Base-by-base conservation (phyloP, 2,329 filamentous ascomycete species). In the Alternaria metachromatica region DNA sequence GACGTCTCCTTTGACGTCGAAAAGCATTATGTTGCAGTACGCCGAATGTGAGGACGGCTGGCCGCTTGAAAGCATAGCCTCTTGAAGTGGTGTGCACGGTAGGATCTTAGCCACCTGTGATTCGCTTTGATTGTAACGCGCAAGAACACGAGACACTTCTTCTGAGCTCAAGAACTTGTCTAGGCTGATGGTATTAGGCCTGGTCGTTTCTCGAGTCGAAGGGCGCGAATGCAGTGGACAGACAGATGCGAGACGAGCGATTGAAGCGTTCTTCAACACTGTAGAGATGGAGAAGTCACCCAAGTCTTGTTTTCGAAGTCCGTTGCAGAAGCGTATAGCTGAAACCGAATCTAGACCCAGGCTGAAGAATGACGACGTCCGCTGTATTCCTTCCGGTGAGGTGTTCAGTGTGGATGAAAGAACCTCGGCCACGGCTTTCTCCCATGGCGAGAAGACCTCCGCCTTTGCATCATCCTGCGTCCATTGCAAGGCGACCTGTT, bases 71-170 rank as follows among this genome's bases (percentile, higher is more conserved):
- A 97, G 83, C 93, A 97, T 97, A 1, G 90, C 91, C 81, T 96
- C 92, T 77, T 97, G 94, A 0, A 97, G 82, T 1, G 94, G 92
- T 2, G 93, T 96, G 75, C 94, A 97, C 1, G 94, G 94, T 6
- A 94, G 80, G 9, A 97, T 84, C 2, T 82, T 83, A 28, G 86
- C 79, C 3, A 91, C 81, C 0, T 69, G 48, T 5, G 78, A 75
- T 7, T 67, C 70, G 33, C 59, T 45, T 15, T 58, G 18, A 12
- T 67, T 13, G 43, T 72, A 70, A 15, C 56, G 15, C 2, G 63
- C 66, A 23, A 21, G 58, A 28, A 78, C 72, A 2, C 60, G 57
- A n/a, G 56, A 61, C 5, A 66, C 30, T 37, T 72, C 67, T 3
- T 62, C 55, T 10, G 58, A 13, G 3, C 45, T 63, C 58, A 77